Base-by-base conservation (phyloP, 1,139 yeast genomes). In the Casaregolazyma lundiana region DNA sequence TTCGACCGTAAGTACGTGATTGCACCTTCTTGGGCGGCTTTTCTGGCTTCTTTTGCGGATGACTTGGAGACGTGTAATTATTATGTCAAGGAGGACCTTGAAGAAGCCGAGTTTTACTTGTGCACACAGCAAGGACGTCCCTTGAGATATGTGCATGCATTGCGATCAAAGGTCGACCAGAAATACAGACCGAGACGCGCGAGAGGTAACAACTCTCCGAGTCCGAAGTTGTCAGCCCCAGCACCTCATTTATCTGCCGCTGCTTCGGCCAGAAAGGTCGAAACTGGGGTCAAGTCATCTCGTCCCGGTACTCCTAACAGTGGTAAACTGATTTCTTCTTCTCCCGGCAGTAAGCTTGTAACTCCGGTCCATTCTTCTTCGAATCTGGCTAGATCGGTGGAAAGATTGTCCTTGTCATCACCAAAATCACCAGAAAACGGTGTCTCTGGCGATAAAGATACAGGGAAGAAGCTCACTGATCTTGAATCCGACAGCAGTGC, bases 1-100 rank as follows among this genome's bases (percentile, higher is more conserved):
- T 87, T 84, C 60, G 97, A 88, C 65, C 77, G 84, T 38, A 88
- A 88, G 63, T 86, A 76, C 63, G 85, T 77, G 41, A 69, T 88
- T 21, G 89, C 96, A 15, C 80, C 81, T 43, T 83, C 81, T 50
- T 89, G 94, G 84, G 96, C 95, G 30, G 89, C 84, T 55, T 89
- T 89, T 63, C 67, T 88, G 45, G 70, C 88, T 47, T 73, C 76
- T 29, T 85, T 86, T 66, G 96, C 94, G 21, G 86, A 86, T 57
- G 96, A 89, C 62, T 72, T 88, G 50, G 95, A 87, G 62, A 71
- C 68, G 45, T 94, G 94, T 9, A 81, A 83, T 60, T 85, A 86
- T 80, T 76, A 73, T 38, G 69, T 87, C 34, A 78, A 76, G 52
- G 78, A 72, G 43, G 80, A 77, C 48, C 87, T 85, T 51, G 95